phyloP scores from a whole-genome alignment of 2,329 filamentous ascomycete genomes.

The Diplodia corticola region DNA sequence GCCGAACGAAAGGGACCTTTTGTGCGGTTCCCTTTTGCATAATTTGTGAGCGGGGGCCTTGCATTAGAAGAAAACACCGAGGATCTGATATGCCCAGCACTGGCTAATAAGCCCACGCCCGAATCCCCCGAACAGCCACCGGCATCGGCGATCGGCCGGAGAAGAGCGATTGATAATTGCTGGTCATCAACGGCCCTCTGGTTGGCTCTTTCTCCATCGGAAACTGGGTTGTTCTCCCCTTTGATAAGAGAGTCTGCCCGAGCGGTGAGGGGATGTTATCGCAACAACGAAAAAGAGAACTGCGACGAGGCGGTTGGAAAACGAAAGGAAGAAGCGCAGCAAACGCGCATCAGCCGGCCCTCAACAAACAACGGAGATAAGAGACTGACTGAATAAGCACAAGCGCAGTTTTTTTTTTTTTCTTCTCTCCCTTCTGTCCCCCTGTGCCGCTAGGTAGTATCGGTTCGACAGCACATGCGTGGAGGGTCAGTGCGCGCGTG shows the following conservation, averaged over 20 bases:
- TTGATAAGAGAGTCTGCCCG: neutral
- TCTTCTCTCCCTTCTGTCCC: neutral
- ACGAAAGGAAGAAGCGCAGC: neutral
- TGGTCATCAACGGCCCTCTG: conserved; percentile 11
- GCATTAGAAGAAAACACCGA: neutral
- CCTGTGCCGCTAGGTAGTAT: neutral
- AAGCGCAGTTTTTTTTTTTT: neutral
- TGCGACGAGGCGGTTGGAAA: neutral
- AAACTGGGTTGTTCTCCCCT: neutral
- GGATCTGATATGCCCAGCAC: conserved; percentile 1
- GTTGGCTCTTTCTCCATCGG: neutral
- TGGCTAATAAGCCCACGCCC: neutral
- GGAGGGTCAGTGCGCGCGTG: neutral
- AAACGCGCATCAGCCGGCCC: neutral
- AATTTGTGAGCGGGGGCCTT: neutral
- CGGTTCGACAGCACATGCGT: neutral
- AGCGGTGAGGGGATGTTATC: neutral
- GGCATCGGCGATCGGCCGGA: conserved; percentile 11
- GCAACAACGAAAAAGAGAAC: neutral
- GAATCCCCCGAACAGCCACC: neutral
- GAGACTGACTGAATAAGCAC: neutral
- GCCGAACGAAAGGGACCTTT: neutral
- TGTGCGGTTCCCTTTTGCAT: no score
- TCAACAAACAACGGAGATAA: neutral
- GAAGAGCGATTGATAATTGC: neutral